Evolutionary conservation across 352 stramenopile genomes (phyloP).

Genomic region (Peronospora tabacina): DNA sequence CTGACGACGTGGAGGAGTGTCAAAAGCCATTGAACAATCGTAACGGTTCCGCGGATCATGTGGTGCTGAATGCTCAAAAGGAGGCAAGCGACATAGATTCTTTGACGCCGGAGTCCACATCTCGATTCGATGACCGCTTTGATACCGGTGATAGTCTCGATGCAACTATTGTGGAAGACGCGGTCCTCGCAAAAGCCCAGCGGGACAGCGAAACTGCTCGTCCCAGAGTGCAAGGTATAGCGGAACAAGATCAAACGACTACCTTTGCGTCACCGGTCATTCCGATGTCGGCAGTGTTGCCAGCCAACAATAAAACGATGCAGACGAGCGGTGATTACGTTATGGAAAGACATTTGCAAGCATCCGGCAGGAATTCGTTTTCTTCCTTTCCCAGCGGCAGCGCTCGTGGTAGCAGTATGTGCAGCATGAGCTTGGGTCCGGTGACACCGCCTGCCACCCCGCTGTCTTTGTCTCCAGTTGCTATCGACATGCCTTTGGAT

Average conservation of each 20-base stretch:
- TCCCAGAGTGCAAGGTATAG: not conserved
- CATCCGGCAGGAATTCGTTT: constrained; percentile 20
- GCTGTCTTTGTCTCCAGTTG: constrained; percentile 8
- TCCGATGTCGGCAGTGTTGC: constrained; percentile 11
- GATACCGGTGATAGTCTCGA: constrained; percentile 11
- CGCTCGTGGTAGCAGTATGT: constrained; percentile 20
- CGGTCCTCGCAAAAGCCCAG: constrained; percentile 10
- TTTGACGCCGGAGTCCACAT: constrained; percentile 2
- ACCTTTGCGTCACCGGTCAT: constrained; percentile 8
- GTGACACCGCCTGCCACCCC: constrained; percentile 19
- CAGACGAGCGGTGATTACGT: constrained; percentile 25
- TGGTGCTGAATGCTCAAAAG: constrained; percentile 10
- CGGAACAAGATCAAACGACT: constrained; percentile 5
- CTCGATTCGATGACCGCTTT: constrained; percentile 18
- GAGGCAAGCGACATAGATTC: constrained; percentile 8
- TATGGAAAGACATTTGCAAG: constrained; percentile 15
- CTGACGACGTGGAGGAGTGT: constrained; percentile 18
- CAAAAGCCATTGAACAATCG: constrained; percentile 1
- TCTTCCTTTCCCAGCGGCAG: constrained; percentile 17
- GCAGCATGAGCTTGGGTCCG: constrained; percentile 19
- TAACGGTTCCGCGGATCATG: not conserved
- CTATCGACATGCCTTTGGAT: constrained; percentile 11
- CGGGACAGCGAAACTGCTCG: constrained; percentile 2
- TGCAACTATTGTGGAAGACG: constrained; percentile 10
- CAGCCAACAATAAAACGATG: constrained; percentile 1